Evolutionary conservation across 441 rosid species (phyloP).

Genomic region (Theobroma grandiflorum): DNA sequence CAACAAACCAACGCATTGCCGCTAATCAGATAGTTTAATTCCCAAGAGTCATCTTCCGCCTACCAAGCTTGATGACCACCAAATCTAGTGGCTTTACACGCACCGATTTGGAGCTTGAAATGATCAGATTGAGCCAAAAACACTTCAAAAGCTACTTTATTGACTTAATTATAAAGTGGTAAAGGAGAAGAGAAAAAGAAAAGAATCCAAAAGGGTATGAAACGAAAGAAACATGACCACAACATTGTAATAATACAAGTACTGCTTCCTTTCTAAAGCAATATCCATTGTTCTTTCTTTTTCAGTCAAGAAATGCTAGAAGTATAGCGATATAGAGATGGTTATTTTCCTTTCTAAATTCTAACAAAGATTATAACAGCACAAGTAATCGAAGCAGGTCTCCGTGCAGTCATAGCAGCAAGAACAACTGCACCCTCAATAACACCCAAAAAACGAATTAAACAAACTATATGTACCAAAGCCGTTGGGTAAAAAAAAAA

Average conservation of each 20-base stretch:
- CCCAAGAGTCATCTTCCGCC: not conserved
- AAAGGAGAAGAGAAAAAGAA: not conserved
- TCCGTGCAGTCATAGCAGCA: constrained; percentile 60
- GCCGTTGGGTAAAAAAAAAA: no score
- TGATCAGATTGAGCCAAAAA: not conserved
- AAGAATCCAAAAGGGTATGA: not conserved
- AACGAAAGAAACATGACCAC: not conserved
- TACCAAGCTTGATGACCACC: not conserved
- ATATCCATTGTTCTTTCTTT: not conserved
- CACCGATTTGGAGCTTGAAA: not conserved
- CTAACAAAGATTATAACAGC: constrained; percentile 46
- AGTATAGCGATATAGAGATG: not conserved
- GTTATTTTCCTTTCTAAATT: not conserved
- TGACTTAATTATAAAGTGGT: not conserved
- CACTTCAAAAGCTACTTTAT: not conserved
- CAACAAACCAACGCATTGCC: not conserved
- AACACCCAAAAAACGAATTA: not conserved
- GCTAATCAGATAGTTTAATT: not conserved
- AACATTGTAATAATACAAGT: not conserved
- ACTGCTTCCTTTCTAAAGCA: not conserved
- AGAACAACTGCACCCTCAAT: constrained; percentile 57
- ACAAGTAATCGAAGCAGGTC: constrained; percentile 58
- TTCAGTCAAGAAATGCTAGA: not conserved
- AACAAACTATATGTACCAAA: not conserved
- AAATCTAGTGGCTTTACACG: not conserved